Base-by-base conservation (phyloP, 768 basidiomycete genomes). In the Lentinula aciculospora region DNA sequence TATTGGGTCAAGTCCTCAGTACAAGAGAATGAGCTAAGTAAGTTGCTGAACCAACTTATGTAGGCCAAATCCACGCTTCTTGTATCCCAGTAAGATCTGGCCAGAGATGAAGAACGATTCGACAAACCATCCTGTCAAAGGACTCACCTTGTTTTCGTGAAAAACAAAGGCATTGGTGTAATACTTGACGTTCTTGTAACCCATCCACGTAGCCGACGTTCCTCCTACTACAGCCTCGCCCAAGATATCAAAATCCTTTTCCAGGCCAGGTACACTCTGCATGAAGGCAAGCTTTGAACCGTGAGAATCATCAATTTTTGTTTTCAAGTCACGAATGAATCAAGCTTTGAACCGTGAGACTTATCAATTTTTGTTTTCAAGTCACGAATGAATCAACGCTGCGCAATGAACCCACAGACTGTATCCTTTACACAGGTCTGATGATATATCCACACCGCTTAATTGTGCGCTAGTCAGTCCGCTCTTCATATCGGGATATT, bases 101-200 rank as follows among this genome's bases (percentile, higher is more conserved):
- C 19, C 32, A 45, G 7, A 40, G 29, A 56, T 53, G n/a, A 21
- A 27, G 8, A 44, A 51, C 48, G 50, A 55, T 56, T 47, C 32
- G 29, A 10, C 27, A 21, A 17, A 3, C 39, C 48, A 36, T 58
- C 8, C 49, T 21, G 44, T 25, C 29, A 12, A 57, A 23, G 39
- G 34, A 60, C 62, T 37, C 50, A 82, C 82, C 71, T 81, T 81
- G 48, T 72, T 70, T 47, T 77, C 74, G 23, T 83, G 71, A 9
- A 85, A 66, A 50, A 91, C 72, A 62, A 88, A 89, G 39, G 84
- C 85, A 63, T 89, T 89, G 31, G 88, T 92, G 63, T 86, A 92
- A 29, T 78, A 68, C 69, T 74, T 77, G 46, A 65, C 65, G 17
- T 67, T 68, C 5, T 72, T 65, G 61, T 76, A 76, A 0, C 72